A percentile compares a stretch with the other conserved stretches of the same genome.
These are phyloP conservation scores for Posidonia australis DNA, from an alignment of 106 monocot genomes.

Conservation along the genomic window DNA sequence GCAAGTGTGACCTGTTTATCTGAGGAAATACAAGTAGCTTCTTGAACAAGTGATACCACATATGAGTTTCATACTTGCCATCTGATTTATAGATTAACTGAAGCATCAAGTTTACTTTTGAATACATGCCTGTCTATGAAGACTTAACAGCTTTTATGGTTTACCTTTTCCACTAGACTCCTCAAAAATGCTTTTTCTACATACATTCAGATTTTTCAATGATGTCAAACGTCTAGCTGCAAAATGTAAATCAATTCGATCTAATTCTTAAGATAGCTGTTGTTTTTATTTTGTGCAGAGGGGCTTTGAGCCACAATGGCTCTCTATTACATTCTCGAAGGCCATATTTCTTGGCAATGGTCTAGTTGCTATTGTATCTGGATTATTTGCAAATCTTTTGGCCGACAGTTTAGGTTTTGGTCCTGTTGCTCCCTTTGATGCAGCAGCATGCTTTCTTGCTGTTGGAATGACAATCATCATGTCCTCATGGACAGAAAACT, in stretches of 20 bases:
- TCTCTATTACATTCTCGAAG: conserved; percentile 95
- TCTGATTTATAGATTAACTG: neutral
- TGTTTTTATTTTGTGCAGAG: conserved; percentile 43
- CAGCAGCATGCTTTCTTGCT: conserved; percentile 85
- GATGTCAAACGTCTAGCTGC: neutral
- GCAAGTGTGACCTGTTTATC: neutral
- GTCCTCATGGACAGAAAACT: conserved; percentile 88
- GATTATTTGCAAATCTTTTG: conserved; percentile 75
- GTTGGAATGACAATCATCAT: conserved; percentile 92
- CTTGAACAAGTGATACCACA: neutral
- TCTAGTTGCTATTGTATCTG: conserved; percentile 69
- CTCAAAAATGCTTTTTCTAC: neutral
- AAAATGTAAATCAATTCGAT: neutral
- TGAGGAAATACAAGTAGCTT: neutral
- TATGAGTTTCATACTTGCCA: neutral
- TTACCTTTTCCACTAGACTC: neutral
- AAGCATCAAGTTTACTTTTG: neutral
- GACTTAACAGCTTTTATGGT: no score
- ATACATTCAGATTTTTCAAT: neutral
- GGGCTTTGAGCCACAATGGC: conserved; percentile 92
- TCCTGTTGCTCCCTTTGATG: conserved; percentile 95
- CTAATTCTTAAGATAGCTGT: neutral
- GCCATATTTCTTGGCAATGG: conserved; percentile 99
- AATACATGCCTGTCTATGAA: no score
- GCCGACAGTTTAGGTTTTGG: conserved; percentile 86